Conservation (phyloP, 495 filamentous ascomycete species). For the Penicillium lividum region DNA sequence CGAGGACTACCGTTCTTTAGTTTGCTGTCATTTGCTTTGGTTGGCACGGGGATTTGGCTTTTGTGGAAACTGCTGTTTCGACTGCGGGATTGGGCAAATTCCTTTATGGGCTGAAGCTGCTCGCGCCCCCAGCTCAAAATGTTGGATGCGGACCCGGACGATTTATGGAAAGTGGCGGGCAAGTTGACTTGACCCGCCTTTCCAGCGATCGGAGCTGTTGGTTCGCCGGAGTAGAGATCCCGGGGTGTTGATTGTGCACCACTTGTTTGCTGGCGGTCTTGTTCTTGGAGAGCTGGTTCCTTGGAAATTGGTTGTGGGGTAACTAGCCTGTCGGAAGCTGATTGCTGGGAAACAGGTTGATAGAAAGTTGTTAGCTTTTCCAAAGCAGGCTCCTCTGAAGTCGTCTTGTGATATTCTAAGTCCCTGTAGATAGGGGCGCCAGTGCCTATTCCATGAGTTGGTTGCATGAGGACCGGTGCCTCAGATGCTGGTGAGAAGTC, state of each 20-base stretch:
- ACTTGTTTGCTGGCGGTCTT: neutral
- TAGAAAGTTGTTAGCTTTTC: neutral
- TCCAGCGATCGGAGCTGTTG: constrained; percentile 39
- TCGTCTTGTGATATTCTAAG: neutral
- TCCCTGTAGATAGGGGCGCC: neutral
- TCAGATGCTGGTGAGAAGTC: constrained; percentile 4
- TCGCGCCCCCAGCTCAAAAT: constrained; percentile 36
- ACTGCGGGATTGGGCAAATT: constrained; percentile 29
- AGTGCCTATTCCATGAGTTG: neutral
- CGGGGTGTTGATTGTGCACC: constrained; percentile 30
- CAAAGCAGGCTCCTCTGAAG: neutral
- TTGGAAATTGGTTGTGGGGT: constrained; percentile 10
- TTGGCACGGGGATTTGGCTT: constrained; percentile 21
- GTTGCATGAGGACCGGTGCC: neutral
- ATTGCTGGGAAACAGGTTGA: no score
- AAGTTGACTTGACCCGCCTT: constrained; percentile 23
- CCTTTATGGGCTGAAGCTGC: constrained; percentile 34
- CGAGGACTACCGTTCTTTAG: constrained; percentile 12
- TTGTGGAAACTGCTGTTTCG: constrained; percentile 27
- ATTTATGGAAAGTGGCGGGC: constrained; percentile 27
- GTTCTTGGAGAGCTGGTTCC: neutral
- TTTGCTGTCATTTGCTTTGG: constrained; percentile 11
- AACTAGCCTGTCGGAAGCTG: neutral
- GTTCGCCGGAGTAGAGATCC: constrained; percentile 54
- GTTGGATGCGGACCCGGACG: constrained; percentile 24